phyloP scores from a whole-genome alignment of 1,284 basidiomycete species.

The Laetiporus sulphureus region DNA sequence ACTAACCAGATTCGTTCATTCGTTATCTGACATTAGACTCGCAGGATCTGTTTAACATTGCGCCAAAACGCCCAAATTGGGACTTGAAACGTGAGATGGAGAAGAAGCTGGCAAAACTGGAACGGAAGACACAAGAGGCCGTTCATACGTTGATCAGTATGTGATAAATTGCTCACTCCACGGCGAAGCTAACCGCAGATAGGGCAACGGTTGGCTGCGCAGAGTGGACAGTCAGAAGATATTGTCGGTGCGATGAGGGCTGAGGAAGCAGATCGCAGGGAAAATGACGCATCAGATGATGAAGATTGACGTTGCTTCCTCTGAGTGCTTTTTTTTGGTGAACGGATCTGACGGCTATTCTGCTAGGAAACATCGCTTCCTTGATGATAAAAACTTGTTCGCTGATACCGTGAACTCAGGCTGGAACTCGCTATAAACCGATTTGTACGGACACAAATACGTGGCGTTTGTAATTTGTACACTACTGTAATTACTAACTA shows the following conservation, averaged over 20 bases:
- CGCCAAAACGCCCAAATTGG: slow-evolving; percentile 95
- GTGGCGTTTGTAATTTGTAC: too few species aligned
- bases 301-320: slow-evolving; percentile 33
- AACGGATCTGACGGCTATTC: too few species aligned
- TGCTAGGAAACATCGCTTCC: too few species aligned
- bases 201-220: slow-evolving; percentile 73
- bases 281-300: slow-evolving; percentile 30
- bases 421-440: neutral
- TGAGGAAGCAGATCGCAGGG: slow-evolving; percentile 33
- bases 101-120: slow-evolving; percentile 84
- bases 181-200: slow-evolving; percentile 17
- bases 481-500: too few species aligned
- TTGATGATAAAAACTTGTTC: too few species aligned
- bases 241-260: slow-evolving; percentile 74
- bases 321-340: too few species aligned
- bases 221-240: slow-evolving; percentile 73
- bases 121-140: slow-evolving; percentile 86
- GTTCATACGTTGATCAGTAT: slow-evolving; percentile 89
- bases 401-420: too few species aligned
- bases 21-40: slow-evolving; percentile 3
- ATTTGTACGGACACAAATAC: neutral
- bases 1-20: neutral
- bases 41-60: slow-evolving; percentile 94
- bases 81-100: slow-evolving; percentile 94
- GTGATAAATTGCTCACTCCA: slow-evolving; percentile 23